A percentile compares a stretch with the other conserved stretches of the same genome.
phyloP scores from a whole-genome alignment of 106 monocot genomes.

The Dendrobium catenatum region DNA sequence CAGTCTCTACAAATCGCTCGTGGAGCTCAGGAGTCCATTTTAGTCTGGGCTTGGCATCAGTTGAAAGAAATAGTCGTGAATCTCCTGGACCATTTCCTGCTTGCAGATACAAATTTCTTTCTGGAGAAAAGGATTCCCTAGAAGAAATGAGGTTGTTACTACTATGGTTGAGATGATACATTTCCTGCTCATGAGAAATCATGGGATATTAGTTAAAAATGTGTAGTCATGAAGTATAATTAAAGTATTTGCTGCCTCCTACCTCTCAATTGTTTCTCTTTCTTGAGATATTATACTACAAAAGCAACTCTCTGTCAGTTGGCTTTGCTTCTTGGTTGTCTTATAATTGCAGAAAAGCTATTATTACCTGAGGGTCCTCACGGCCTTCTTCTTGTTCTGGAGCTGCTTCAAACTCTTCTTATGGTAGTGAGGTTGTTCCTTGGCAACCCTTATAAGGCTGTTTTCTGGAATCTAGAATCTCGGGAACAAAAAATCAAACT shows the following conservation, averaged over 20 bases:
- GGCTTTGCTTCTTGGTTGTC: slow-evolving; percentile 14
- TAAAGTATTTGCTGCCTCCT: neutral
- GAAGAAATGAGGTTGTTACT: neutral
- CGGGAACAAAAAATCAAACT: slow-evolving; percentile 26
- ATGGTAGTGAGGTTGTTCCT: slow-evolving; percentile 12
- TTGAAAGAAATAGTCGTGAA: slow-evolving; percentile 76
- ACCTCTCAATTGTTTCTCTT: slow-evolving; percentile 11
- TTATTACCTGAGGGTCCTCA: neutral
- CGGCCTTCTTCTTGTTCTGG: neutral
- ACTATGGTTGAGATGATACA: slow-evolving; percentile 34
- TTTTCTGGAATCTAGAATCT: slow-evolving; percentile 38
- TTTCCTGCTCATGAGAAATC: slow-evolving; percentile 21
- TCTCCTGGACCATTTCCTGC: slow-evolving; percentile 43
- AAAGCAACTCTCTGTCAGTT: neutral
- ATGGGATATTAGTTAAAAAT: neutral
- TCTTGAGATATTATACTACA: neutral
- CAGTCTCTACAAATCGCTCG: slow-evolving; percentile 80
- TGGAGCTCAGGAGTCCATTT: slow-evolving; percentile 95
- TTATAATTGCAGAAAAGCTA: slow-evolving; percentile 5
- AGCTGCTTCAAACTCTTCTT: slow-evolving; percentile 19
- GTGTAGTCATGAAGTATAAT: neutral
- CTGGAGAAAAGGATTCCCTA: slow-evolving; percentile 12
- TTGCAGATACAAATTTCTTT: slow-evolving; percentile 57
- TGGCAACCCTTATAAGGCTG: slow-evolving; percentile 35
- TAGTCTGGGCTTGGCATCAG: slow-evolving; percentile 88